phyloP scores from a whole-genome alignment of 225 moss, liverwort and hornwort species.

The Marchantia paleacea region DNA sequence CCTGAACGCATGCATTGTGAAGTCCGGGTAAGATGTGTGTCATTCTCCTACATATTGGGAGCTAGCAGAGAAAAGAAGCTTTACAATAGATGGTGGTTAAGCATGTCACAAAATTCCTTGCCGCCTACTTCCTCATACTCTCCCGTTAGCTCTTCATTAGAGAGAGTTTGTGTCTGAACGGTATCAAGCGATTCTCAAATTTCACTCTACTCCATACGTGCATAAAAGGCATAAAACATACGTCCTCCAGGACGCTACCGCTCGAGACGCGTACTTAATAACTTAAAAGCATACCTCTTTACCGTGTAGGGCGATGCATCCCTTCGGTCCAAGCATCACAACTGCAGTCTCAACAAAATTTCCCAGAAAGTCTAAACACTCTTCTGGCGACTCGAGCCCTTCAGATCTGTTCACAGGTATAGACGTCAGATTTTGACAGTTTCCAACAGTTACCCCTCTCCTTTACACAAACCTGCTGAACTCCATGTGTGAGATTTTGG shows the following conservation, averaged over 20 bases:
- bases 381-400: slow-evolving; percentile 55
- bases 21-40: background rate
- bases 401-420: slow-evolving; percentile 20
- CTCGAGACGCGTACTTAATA: background rate
- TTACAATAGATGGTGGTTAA: too few relatives aligned
- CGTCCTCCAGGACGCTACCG: background rate
- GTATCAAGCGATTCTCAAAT: too few relatives aligned
- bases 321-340: slow-evolving; percentile 83
- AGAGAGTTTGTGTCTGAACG: too few relatives aligned
- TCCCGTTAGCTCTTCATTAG: too few relatives aligned
- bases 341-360: slow-evolving; percentile 70
- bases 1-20: background rate
- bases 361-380: slow-evolving; percentile 64
- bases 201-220: too few relatives aligned
- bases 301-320: slow-evolving; percentile 71
- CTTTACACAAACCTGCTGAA: background rate
- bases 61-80: background rate
- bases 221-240: too few relatives aligned
- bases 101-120: too few relatives aligned
- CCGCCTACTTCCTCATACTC: too few relatives aligned
- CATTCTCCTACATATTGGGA: background rate
- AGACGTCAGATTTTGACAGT: background rate
- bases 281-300: slow-evolving; percentile 40
- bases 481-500: background rate
- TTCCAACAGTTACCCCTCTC: background rate